Base-by-base conservation (phyloP, 2,329 filamentous ascomycete species). In the Rhytidhysteron rufulum region DNA sequence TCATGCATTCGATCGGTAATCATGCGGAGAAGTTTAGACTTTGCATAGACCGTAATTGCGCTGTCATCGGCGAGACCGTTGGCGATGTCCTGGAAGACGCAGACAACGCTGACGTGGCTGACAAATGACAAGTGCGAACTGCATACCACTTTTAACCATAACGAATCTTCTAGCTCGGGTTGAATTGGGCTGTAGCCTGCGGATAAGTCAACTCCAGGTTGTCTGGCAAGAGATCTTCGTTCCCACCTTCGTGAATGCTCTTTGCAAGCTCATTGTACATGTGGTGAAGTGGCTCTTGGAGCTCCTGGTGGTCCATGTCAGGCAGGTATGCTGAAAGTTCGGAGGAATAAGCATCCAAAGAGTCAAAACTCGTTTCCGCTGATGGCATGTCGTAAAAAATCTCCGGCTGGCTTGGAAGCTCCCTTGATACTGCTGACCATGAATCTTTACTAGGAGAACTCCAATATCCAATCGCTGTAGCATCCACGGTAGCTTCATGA, bases 41-140 rank as follows among this genome's bases (percentile, higher is more conserved):
- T 62, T n/a, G 54, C 59, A 40, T 53, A 55, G 24, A 61, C 52
- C 6, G 59, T 64, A 22, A 60, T 50, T 6, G 48, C 41, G 36
- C 50, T 59, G 33, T 64, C 60, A 22, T 57, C 48, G 18, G 58
- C 22, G 6, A 53, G 40, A 4, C 57, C 54, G 30, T 62, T 54
- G 9, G 42, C 38, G 11, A 60, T 40, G 37, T 64, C 60, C 39
- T 58, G 52, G 41, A 56, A 64, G 16, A 62, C 57, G 38, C 58
- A 57, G n/a, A 50, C 39, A n/a, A 52, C 50, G 41, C 54, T 57
- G 30, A 62, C 51, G 37, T 63, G 59, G 27, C 59, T 58, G n/a
- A 64, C 51, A 21, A 63, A 59, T 2, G 57, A 58, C 39, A 60
- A 53, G 20, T 39, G 52, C 22, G 51, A 53, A 33, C 46, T 45